Evolutionary conservation across 371 early-diverging fungal species (phyloP), one percentile per base, ranked within the genome.

Genomic region (Nosema muscidifuracis): DNA sequence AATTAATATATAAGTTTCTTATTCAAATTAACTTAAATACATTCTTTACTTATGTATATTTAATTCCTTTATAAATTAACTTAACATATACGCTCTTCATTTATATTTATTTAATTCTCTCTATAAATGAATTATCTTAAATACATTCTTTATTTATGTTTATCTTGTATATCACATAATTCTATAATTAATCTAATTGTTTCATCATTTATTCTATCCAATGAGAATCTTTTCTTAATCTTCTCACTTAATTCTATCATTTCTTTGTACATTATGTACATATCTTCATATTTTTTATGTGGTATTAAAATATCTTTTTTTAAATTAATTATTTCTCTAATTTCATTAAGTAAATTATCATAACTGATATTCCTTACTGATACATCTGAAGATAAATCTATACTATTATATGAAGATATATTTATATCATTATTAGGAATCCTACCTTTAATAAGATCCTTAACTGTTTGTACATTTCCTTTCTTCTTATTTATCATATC

Each of bases 311-410:
- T 10, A n/a, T 47, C 47, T 47, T 20, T 47, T 47, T 47, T 47
- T 12, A 47, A 6, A n/a, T 47, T 20, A n/a, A 12, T 47, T 4
- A 47, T 47, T 20, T 47, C 47, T 20, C n/a, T 6, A 12, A 47
- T n/a, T 12, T 47, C 47, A n/a, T 4, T n/a, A 20, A 47, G 47
- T 47, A 47, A 47, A 47, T 47, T 47, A 47, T 47, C 47, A 47
- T 47, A 47, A 47, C 47, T 47, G 3, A n/a, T 13, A 47, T 47
- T 47, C n/a, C n/a, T 47, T 10, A 47, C n/a, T n/a, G 13, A n/a
- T n/a, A n/a, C 3, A 47, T 47, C n/a, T n/a, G n/a, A n/a, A n/a
- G n/a, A n/a, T n/a, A n/a, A n/a, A n/a, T n/a, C n/a, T n/a, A n/a
- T n/a, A n/a, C n/a, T n/a, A n/a, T n/a, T n/a, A n/a, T n/a, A n/a